These are phyloP conservation scores for Termitomyces sp. DNA, from an alignment of 768 basidiomycete species.

Conservation along the genomic window DNA sequence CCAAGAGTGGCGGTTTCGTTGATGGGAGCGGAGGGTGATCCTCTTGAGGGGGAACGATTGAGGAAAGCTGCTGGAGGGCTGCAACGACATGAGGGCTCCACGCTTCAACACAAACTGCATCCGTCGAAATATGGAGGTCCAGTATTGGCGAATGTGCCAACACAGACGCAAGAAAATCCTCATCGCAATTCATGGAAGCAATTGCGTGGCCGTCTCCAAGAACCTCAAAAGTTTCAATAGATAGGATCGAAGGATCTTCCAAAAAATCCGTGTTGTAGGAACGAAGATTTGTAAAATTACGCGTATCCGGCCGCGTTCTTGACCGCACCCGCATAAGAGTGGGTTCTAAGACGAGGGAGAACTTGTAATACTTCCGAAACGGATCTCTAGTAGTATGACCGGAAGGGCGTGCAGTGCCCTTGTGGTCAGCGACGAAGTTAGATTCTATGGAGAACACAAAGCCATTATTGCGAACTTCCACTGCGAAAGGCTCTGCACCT, in stretches of 20 bases:
- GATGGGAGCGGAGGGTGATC: slow-evolving; percentile 8
- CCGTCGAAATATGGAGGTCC: slow-evolving; percentile 49
- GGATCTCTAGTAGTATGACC: slow-evolving; percentile 41
- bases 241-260: slow-evolving; percentile 52
- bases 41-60: slow-evolving; percentile 29
- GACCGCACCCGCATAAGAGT: slow-evolving; percentile 53
- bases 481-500: slow-evolving; percentile 42
- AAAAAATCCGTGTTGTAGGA: slow-evolving; percentile 36
- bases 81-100: slow-evolving; percentile 63
- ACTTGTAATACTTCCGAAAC: slow-evolving; percentile 42
- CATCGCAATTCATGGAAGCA: slow-evolving; percentile 51
- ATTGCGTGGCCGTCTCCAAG: slow-evolving; percentile 42
- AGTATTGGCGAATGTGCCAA: slow-evolving; percentile 41
- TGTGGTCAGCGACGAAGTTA: slow-evolving; percentile 33
- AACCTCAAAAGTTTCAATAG: slow-evolving; percentile 56
- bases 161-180: slow-evolving; percentile 38
- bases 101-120: slow-evolving; percentile 62
- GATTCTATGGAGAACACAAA: slow-evolving; percentile 42
- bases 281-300: slow-evolving; percentile 25
- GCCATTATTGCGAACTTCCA: slow-evolving; percentile 60
- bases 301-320: slow-evolving; percentile 25
- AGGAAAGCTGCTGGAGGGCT: slow-evolving; percentile 50
- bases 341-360: slow-evolving; percentile 47
- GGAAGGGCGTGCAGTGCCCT: slow-evolving; percentile 22
- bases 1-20: slow-evolving; percentile 28